Evolutionary conservation across 306 rosid genomes (phyloP), one percentile per base, ranked within the genome.

Genomic region (Styphnolobium japonicum): DNA sequence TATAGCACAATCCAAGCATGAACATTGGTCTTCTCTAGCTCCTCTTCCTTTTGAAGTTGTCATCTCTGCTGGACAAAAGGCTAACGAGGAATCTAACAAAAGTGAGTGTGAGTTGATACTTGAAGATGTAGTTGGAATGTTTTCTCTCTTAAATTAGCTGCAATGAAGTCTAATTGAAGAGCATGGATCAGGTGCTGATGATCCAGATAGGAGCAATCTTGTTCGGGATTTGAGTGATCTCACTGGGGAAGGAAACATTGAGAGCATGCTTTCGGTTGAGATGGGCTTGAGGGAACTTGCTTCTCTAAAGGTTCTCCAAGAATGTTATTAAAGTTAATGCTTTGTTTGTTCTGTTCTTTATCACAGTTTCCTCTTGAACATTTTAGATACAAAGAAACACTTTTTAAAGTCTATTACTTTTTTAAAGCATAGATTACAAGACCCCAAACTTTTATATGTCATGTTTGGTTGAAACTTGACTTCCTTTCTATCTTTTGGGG

Each of bases 251-350:
- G 98, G 98, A 84, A 92, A 94, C 82, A 92, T 94, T 73, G 98
- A 94, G 88, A 94, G 90, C 77, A 94, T 92, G 98, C 98, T 94
- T 87, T 92, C 97, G 75, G 97, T 94, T 68, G 97, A 94, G 88
- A 92, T 92, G 98, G 98, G 96, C 58, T 83, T 92, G 88, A 89
- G 90, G 86, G 96, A 94, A 79, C 80, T 94, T 77, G 86, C 94
- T 36, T 91, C 95, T 81, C 79, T 94, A 29, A 94, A 94, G 98
- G 98, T 92, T 55, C 68, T 56, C 64, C 71, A 7, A 75, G 72
- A 61, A 15, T 76, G 18, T 23, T 66, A 16, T 49, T 80, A n/a
- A 67, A 67, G 11, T 83, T 60, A 36, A 48, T 40, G 64, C 15
- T 70, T 33, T 49, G 12, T 42, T 36, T 21, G 22, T 43, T 76